These are phyloP conservation scores for Rhizomucor pusillus DNA, from an alignment of 371 early-diverging fungal species.

Conservation along the genomic window DNA sequence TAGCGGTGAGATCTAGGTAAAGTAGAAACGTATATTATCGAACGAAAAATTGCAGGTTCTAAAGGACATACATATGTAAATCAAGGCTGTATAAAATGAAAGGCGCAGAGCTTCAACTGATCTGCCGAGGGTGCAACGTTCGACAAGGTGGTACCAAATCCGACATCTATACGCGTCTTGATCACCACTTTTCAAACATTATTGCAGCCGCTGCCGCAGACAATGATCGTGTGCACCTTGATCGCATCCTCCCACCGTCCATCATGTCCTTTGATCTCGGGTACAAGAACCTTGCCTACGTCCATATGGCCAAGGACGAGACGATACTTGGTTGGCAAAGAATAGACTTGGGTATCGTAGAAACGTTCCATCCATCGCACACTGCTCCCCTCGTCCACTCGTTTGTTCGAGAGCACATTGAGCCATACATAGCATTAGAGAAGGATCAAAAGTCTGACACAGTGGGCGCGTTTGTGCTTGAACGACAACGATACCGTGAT, in stretches of 20 bases:
- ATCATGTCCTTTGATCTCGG: conserved; percentile 76
- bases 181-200: conserved; percentile 6
- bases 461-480: conserved; percentile 36
- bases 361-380: conserved; percentile 31
- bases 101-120: conserved; percentile 9
- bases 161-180: conserved; percentile 17
- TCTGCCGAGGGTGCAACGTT: conserved; percentile 19
- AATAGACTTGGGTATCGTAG: conserved; percentile 32
- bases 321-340: conserved; percentile 41
- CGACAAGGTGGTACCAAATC: conserved; percentile 15
- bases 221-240: not conserved
- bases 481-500: conserved; percentile 50
- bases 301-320: conserved; percentile 34
- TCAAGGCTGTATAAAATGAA: conserved; percentile 12
- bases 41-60: not conserved
- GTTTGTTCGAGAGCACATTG: conserved; percentile 16
- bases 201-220: not conserved
- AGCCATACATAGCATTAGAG: conserved; percentile 1
- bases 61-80: not conserved
- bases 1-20: conserved; percentile 4
- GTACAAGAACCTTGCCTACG: conserved; percentile 67
- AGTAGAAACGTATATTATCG: not conserved
- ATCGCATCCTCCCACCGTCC: conserved; percentile 19
- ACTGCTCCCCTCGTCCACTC: conserved; percentile 25
- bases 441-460: conserved; percentile 1